Base-by-base conservation (phyloP, 164 flowering plant species). In the Amborella trichopoda region DNA sequence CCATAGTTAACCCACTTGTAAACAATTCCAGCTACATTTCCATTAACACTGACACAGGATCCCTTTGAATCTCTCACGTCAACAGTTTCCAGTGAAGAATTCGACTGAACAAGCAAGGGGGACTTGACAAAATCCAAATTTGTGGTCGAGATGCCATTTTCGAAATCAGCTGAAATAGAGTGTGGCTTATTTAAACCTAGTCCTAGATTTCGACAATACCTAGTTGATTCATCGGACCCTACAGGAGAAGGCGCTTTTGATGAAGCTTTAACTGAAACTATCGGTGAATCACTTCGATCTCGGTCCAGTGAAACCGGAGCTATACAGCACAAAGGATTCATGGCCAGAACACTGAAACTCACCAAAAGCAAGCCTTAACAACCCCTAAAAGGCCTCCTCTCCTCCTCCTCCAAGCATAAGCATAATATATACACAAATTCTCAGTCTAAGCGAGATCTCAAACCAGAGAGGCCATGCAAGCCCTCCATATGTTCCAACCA, bases 271-370 rank as follows among this genome's bases (percentile, higher is more conserved):
- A 44, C 40, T 9, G 59, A 26, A 10, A 66, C 65, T 2, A 54
- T 66, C 6, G 63, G 61, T 24, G 80, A 65, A 45, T 61, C 65
- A 14, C 23, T 49, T 55, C 77, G 72, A 50, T 83, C 98, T 34
- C 80, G 77, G 22, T 81, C 96, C 56, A 82, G 59, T 39, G 98
- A 81, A 17, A 86, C 96, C 48, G 98, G 98, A 52, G 98, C 98
- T 72, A 91, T 91, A 89, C 98, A 91, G 87, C 96, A 91, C 22
- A 91, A 68, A 17, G 98, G 98, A 66, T 90, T 90, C 98, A 90
- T 89, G 52, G 26, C 34, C 1, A 34, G 23, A 22, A 46, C n/a
- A n/a, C n/a, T n/a, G n/a, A n/a, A n/a, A n/a, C n/a, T n/a, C n/a
- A n/a, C n/a, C n/a, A n/a, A n/a, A n/a, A n/a, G n/a, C n/a, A n/a